Evolutionary conservation across 106 monocot species (phyloP).

Genomic region (Xerophyta viscosa): DNA sequence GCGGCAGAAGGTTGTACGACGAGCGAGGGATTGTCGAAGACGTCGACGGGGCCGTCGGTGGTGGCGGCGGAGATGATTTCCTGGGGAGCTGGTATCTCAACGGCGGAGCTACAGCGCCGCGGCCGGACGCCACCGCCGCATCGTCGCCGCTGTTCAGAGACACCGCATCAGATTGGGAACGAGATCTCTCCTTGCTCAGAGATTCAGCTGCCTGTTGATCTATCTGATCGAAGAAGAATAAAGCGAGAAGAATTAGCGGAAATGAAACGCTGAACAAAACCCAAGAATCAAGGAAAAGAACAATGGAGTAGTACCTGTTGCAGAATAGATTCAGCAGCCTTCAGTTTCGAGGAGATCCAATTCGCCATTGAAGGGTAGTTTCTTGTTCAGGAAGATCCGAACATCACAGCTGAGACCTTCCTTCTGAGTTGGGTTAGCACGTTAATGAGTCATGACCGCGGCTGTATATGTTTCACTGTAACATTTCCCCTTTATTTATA

Average conservation of each 20-base stretch:
- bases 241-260: background rate
- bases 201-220: conserved; percentile 98
- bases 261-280: background rate
- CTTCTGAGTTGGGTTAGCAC: no score
- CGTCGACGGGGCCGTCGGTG: background rate
- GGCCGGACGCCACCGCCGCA: conserved; percentile 13
- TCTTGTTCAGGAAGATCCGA: no score
- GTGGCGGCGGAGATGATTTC: conserved; percentile 9
- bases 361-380: no score
- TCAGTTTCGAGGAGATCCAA: conserved; percentile 92
- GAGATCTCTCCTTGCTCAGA: no score
- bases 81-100: conserved; percentile 39
- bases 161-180: no score
- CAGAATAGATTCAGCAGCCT: conserved; percentile 77
- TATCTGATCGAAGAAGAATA: conserved; percentile 32
- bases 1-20: no score
- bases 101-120: conserved; percentile 20
- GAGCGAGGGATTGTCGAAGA: no score
- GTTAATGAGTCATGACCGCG: no score
- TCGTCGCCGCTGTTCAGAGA: conserved; percentile 43
- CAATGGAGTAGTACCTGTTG: conserved; percentile 35
- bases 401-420: no score
- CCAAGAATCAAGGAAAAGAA: background rate
- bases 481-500: no score
- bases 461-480: no score